Percentiles rank a stretch among this genome's conserved stretches.
These are phyloP conservation scores for Mucor lusitanicus DNA, from an alignment of 371 early-diverging fungal genomes.

Conservation along the genomic window DNA sequence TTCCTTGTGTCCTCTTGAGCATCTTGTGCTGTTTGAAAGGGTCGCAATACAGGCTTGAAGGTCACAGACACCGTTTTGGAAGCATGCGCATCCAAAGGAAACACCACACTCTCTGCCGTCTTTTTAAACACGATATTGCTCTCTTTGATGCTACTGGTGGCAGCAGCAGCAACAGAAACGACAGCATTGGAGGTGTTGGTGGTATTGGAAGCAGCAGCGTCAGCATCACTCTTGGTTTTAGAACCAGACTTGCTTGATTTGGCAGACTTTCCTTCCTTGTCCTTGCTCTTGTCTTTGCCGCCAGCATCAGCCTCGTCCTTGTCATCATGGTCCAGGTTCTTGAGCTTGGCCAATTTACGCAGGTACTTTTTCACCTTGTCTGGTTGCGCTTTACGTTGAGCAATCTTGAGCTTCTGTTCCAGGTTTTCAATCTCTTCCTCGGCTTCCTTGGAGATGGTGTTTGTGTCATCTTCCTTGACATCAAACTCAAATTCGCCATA, in stretches of 20 bases:
- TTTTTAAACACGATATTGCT: constrained; percentile 54
- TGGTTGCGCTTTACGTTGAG: constrained; percentile 83
- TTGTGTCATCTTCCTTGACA: constrained; percentile 64
- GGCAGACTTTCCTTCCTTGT: neutral
- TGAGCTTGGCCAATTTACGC: constrained; percentile 71
- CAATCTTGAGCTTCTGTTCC: constrained; percentile 97
- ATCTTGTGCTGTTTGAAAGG: constrained; percentile 24
- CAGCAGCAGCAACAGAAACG: neutral
- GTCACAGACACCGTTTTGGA: constrained; percentile 68
- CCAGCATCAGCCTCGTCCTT: constrained; percentile 3
- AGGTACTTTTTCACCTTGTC: constrained; percentile 89
- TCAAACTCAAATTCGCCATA: constrained; percentile 71
- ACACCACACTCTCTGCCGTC: constrained; percentile 74
- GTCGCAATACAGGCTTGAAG: constrained; percentile 52
- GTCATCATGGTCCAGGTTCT: constrained; percentile 35
- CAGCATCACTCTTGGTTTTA: neutral
- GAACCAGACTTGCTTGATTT: constrained; percentile 18
- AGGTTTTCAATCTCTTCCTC: constrained; percentile 95
- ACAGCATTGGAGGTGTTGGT: neutral
- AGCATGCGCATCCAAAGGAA: constrained; percentile 73
- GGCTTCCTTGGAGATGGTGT: constrained; percentile 74
- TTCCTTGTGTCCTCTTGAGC: neutral
- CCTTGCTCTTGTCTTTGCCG: neutral
- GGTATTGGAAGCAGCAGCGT: neutral
- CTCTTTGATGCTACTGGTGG: constrained; percentile 26